Base-by-base conservation (phyloP, 352 stramenopile genomes). In the Globisporangium paroecandrum region DNA sequence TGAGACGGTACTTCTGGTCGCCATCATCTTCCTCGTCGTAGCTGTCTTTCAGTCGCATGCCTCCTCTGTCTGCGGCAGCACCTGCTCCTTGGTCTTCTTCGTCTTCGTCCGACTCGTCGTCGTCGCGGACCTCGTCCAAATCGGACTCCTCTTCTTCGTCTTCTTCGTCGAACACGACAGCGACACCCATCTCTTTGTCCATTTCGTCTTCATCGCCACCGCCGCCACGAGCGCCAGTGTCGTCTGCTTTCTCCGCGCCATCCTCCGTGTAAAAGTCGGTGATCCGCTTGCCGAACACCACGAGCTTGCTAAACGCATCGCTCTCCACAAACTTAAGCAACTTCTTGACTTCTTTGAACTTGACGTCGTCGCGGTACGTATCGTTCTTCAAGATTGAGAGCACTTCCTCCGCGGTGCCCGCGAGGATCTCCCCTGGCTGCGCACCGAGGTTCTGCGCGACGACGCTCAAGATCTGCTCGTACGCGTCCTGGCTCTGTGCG, bases 131-230 rank as follows among this genome's bases (percentile, higher is more conserved):
- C 70, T 98, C 91, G 62, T 98, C 91, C 59, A 97, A 69, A 77
- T 98, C 94, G n/a, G 93, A 95, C 66, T 96, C 92, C 32, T 97
- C 89, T 43, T 97, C 90, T n/a, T 98, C 96, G 10, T 99, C 97
- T 43, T 98, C 97, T 70, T 98, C 94, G 67, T 99, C 97, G 81
- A 99, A 99, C 0, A 99, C 94, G 15, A 99, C 97, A 0, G 97
- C 96, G 51, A 99, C 97, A 57, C 96, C 97, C 94, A 99, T 99
- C 73, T 99, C 96, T 69, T 99, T 98, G 68, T 99, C 97, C 58
- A 99, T 77, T 41, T 85, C 83, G 41, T 97, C 80, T 46, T 70
- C 78, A 15, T 80, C 83, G 25, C 86, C 81, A 18, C 76, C 54
- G 4, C 54, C 81, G 13, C 76, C 54, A 22, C 54, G 81, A 54